Evolutionary conservation across 257 asterid genomes (phyloP), one percentile per base, ranked within the genome.

Genomic region (Ilex asprella): DNA sequence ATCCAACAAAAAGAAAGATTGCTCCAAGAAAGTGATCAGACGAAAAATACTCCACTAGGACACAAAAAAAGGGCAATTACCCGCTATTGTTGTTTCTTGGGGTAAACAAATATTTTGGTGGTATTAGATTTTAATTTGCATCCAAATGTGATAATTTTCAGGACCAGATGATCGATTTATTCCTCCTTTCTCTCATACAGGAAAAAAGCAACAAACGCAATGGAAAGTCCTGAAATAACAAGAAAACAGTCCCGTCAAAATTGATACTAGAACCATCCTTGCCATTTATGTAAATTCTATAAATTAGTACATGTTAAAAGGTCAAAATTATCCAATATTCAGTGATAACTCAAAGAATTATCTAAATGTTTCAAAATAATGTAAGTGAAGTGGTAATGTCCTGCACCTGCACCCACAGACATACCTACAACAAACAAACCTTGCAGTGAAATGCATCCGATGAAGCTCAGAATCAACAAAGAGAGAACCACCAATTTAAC

Each of bases 101-200:
- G 70, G 80, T 66, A 66, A 60, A 68, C 39, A 21, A 21, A 21
- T 74, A 60, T 82, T 70, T 77, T 62, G 14, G 50, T 46, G 21
- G 75, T 41, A 32, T 60, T 31, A 16, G 86, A 73, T 73, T 76
- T 84, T 59, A 80, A 57, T 63, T 82, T 82, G 78, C 79, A 65
- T 55, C 79, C 84, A 30, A 49, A 69, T 55, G 84, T 77, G 55
- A 79, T 58, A 59, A 76, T 52, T 66, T 69, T 74, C 2, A 53
- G 71, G 62, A 71, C 70, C 43, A 86, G 60, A 61, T 65, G 52
- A 69, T 86, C 95, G 5, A 88, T 84, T 66, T 80, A 84, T 74
- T 79, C 85, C 79, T 86, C 93, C 55, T 67, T 84, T 69, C 76
- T 84, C 73, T 86, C 95, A 41, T 88, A 88, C 59, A 82, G 69